phyloP scores from a whole-genome alignment of 2,329 filamentous ascomycete genomes.

The Alternaria triticimaculans region DNA sequence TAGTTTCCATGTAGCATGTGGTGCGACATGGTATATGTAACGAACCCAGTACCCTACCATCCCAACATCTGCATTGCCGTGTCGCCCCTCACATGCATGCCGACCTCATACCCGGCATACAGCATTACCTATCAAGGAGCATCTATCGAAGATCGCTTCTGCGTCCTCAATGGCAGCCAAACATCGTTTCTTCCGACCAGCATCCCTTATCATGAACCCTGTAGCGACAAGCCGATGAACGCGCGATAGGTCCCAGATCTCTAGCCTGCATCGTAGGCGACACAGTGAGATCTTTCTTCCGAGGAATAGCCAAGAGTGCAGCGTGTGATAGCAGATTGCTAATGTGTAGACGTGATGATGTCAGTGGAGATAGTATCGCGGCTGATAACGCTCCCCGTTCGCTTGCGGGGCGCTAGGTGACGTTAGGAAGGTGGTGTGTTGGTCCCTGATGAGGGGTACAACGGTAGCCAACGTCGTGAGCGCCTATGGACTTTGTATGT shows the following conservation, averaged over 20 bases:
- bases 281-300: neutral
- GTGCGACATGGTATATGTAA: neutral
- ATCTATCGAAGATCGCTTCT: conserved; percentile 1
- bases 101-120: neutral
- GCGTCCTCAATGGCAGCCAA: neutral
- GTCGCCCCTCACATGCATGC: conserved; percentile 1
- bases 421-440: conserved; percentile 13
- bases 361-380: conserved; percentile 4
- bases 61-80: neutral
- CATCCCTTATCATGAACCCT: conserved; percentile 8
- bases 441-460: conserved; percentile 2
- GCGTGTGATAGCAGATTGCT: neutral
- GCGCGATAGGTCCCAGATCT: neutral
- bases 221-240: conserved; percentile 1
- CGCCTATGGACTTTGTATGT: neutral
- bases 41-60: neutral
- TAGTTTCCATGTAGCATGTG: neutral
- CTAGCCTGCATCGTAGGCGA: neutral
- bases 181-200: neutral
- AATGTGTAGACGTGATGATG: conserved; percentile 1
- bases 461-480: neutral
- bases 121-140: neutral
- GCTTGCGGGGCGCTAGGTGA: conserved; percentile 6
- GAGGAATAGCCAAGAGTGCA: neutral
- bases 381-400: conserved; percentile 3